Evolutionary conservation across 1,284 basidiomycete species (phyloP).

Genomic region (Trichosporon asahii): DNA sequence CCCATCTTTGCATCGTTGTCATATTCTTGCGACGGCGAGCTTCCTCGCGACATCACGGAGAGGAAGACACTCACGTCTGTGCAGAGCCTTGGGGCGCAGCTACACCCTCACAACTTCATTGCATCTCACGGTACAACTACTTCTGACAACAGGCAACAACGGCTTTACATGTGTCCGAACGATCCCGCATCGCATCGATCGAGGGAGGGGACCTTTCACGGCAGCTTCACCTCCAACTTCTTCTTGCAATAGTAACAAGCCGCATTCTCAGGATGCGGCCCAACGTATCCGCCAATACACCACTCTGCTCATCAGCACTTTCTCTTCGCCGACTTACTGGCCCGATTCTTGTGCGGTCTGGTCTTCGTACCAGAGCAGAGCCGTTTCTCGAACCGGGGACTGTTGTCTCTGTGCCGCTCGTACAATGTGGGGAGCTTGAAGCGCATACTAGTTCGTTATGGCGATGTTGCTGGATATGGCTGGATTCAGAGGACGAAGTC

Average conservation of each 20-base stretch:
- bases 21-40: not conserved
- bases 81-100: no score
- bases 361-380: not conserved
- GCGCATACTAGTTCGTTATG: not conserved
- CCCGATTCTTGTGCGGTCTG: not conserved
- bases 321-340: not conserved
- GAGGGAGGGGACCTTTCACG: no score
- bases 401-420: not conserved
- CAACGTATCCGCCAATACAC: not conserved
- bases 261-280: not conserved
- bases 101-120: no score
- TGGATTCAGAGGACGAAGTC: no score
- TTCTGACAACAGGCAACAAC: not conserved
- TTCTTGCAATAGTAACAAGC: not conserved
- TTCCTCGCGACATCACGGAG: no score
- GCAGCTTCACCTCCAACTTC: not conserved
- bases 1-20: slow-evolving; percentile 13
- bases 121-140: no score
- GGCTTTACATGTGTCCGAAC: no score
- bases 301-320: not conserved
- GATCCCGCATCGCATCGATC: no score
- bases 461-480: no score
- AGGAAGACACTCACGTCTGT: no score
- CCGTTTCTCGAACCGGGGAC: not conserved
- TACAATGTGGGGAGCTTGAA: not conserved